Base-by-base conservation (phyloP, 2,329 filamentous ascomycete genomes). In the Passalora sequoiae region DNA sequence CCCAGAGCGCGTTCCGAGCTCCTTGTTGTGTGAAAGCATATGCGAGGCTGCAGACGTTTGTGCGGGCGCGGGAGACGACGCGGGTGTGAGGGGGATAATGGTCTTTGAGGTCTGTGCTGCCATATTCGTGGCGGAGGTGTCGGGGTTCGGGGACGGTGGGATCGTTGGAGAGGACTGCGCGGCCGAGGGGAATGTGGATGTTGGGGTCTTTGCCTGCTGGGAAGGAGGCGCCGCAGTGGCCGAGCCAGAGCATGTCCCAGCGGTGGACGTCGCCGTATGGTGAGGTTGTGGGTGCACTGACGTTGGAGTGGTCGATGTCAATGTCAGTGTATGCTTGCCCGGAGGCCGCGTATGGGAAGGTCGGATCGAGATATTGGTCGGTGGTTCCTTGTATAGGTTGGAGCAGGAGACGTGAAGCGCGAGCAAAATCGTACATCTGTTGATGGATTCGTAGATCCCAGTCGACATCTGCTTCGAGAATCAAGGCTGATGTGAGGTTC, bases 21-120 rank as follows among this genome's bases (percentile, higher is more conserved):
- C 69, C 70, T n/a, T 52, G 47, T 49, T 68, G 71, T 21, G 64
- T 69, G 27, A 75, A 62, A 0, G 66, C 72, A 41, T 75, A 75
- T 19, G 65, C 72, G 0, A 68, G 57, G 0, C 66, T 68, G 47
- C 68, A 73, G 12, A 66, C 58, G 6, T 66, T 63, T 2, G 65
- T 64, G 32, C 66, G 63, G 1, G 59, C 63, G 37, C 70, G 49
- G 43, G 73, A 70, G 1, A 71, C 64, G 0, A 70, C 65, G 1
- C 73, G 63, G 0, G 69, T 73, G 51, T 74, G 69, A 9, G 41
- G 17, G 3, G 46, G 48, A 38, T 58, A 59, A 24, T 49, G 25
- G 1, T 43, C 32, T 2, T 43, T 29, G 3, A 57, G 48, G 9
- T 51, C 46, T 4, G 43, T 28, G 30, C 48, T 42, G 35, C 53